Percentiles rank a stretch among this genome's conserved stretches.
Conservation (phyloP, 2,329 filamentous ascomycete genomes). For the Ophiostoma ulmi region DNA sequence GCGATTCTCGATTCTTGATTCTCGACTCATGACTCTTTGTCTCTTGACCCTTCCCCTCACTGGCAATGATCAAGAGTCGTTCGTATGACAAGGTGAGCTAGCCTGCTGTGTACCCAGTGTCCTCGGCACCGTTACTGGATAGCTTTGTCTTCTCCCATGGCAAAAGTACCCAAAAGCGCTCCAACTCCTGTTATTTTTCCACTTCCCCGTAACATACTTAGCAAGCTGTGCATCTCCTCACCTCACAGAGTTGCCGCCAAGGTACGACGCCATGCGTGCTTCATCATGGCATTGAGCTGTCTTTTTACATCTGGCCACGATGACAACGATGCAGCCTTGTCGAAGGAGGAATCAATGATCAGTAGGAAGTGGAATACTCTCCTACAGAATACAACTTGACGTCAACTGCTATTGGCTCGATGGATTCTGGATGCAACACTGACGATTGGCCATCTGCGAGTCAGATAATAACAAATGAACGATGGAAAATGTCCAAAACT, state of each 20-base stretch:
- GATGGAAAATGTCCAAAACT: not conserved
- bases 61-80: not conserved
- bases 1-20: not conserved
- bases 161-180: not conserved
- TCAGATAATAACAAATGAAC: not conserved
- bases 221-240: not conserved
- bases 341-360: not conserved
- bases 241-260: not conserved
- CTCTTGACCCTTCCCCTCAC: conserved; percentile 5
- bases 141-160: not conserved
- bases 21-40: not conserved
- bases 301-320: not conserved
- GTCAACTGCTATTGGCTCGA: not conserved
- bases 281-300: not conserved
- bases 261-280: not conserved
- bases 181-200: not conserved
- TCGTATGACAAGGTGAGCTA: not conserved
- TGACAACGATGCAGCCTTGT: not conserved
- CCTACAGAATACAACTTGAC: not conserved
- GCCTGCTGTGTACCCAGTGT: conserved; percentile 18
- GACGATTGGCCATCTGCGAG: not conserved
- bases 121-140: conserved; percentile 18
- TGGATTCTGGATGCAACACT: not conserved
- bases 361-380: not conserved
- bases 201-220: not conserved